Base-by-base conservation (phyloP, 164 flowering plant species). In the Tetrastigma voinierianum region DNA sequence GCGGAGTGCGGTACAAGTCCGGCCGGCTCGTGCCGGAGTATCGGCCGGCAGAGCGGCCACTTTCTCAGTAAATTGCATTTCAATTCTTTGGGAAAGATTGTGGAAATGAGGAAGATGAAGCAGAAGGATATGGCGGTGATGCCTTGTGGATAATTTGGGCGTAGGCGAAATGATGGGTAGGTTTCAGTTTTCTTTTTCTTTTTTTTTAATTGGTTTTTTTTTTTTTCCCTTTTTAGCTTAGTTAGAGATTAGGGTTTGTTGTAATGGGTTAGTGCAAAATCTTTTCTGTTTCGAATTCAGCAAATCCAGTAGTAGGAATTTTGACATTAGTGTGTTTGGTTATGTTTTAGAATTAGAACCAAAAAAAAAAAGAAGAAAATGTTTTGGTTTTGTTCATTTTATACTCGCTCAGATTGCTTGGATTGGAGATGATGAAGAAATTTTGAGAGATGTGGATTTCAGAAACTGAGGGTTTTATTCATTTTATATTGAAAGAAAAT, bases 21-120 rank as follows among this genome's bases (percentile, higher is more conserved):
- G 98, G 98, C 7, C 77, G 98, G 67, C 83, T 93, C 0, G 81
- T 87, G 77, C 87, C 95, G 2, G 98, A 93, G 83, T 93, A 93
- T 62, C 85, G 96, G 9, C 98, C 98, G 1, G 96, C 95, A n/a
- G 0, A 78, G 68, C 32, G 90, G 98, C 69, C 98, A 80, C 95
- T 9, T 93, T 86, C 65, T 81, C 84, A 0, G 62, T 21, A 61
- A 62, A 19, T 19, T 85, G 82, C 98, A 93, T 64, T 93, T 96
- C 2, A 93, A 93, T 71, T 88, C 95, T 5, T 96, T 90, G 71
- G 68, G 91, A 71, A 93, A 89, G 73, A 76, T 93, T 15, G 47
- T 90, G 57, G 98, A 93, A 70, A 90, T 93, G 89, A 86, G 93
- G 76, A 87, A 57, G 78, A 71, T 72, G 80, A 85, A 86, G 83